Evolutionary conservation across 2,329 filamentous ascomycete species (phyloP).

Genomic region (Verticillium nubilum): DNA sequence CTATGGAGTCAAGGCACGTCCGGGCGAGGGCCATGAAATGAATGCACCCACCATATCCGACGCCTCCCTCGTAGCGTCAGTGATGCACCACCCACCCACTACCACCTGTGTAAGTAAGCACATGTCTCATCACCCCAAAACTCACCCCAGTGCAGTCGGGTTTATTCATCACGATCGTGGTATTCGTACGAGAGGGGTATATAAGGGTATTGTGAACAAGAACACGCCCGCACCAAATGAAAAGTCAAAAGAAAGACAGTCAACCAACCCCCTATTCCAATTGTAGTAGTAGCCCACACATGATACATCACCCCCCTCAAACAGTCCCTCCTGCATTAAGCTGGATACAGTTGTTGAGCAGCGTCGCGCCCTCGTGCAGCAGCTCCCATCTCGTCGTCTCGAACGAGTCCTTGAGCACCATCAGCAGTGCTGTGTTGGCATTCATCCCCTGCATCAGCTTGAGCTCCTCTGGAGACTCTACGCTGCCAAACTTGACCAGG

Average conservation of each 20-base stretch:
- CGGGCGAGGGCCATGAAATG: too few relatives aligned
- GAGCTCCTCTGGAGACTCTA: slow-evolving; percentile 72
- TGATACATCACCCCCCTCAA: background rate
- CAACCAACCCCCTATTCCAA: too few relatives aligned
- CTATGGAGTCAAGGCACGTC: background rate
- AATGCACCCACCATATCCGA: too few relatives aligned
- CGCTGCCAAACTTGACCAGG: slow-evolving; percentile 64
- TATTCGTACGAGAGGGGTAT: slow-evolving; percentile 3
- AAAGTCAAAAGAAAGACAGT: background rate
- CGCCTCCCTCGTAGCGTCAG: too few relatives aligned
- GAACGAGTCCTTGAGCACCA: slow-evolving; percentile 79
- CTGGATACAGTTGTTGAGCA: slow-evolving; percentile 76
- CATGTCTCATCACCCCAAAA: too few relatives aligned
- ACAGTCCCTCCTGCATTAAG: slow-evolving; percentile 31
- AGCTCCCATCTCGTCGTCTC: slow-evolving; percentile 84
- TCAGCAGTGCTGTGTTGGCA: slow-evolving; percentile 71
- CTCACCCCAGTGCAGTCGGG: too few relatives aligned
- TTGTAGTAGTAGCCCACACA: too few relatives aligned
- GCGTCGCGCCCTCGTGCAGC: slow-evolving; percentile 75
- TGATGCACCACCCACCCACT: too few relatives aligned
- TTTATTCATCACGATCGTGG: slow-evolving; percentile 1
- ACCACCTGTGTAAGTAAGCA: too few relatives aligned
- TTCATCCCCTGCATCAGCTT: slow-evolving; percentile 72
- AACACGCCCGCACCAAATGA: background rate
- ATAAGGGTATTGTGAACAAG: slow-evolving; percentile 2